phyloP scores from a whole-genome alignment of 441 rosid species.

The Pelargonium cotyledonis region DNA sequence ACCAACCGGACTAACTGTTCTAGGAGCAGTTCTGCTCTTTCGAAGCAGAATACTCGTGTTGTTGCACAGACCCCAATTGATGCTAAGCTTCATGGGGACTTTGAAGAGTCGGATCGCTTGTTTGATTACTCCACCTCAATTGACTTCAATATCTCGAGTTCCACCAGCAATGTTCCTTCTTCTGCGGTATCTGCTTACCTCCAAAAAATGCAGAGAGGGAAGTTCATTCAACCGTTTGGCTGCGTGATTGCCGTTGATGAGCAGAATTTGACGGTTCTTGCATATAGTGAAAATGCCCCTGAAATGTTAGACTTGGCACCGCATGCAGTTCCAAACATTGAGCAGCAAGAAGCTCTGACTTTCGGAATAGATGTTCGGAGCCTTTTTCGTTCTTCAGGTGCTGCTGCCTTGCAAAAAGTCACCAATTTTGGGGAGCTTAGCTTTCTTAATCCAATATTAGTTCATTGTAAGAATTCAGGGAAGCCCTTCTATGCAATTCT shows the following conservation, averaged over 20 bases:
- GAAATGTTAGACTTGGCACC: constrained; percentile 70
- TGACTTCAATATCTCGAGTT: constrained; percentile 43
- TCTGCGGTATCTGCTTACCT: constrained; percentile 63
- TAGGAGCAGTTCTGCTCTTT: constrained; percentile 48
- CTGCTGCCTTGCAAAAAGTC: constrained; percentile 61
- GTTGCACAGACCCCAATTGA: constrained; percentile 70
- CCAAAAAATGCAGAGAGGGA: constrained; percentile 72
- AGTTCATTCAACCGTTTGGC: constrained; percentile 68
- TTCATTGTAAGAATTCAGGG: constrained; percentile 57
- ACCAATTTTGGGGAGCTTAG: constrained; percentile 55
- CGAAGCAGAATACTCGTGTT: constrained; percentile 41
- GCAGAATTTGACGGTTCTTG: constrained; percentile 48
- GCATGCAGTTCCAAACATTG: constrained; percentile 69
- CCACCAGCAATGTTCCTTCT: constrained; percentile 53
- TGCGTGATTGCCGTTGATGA: constrained; percentile 69
- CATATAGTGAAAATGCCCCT: constrained; percentile 66
- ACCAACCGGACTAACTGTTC: constrained; percentile 36
- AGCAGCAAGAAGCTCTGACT: constrained; percentile 52
- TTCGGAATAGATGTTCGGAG: constrained; percentile 57
- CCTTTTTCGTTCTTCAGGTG: constrained; percentile 52
- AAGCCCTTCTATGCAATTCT: constrained; percentile 78
- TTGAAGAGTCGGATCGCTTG: constrained; percentile 49
- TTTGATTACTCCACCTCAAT: constrained; percentile 66
- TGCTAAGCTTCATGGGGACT: constrained; percentile 56
- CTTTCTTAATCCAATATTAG: constrained; percentile 61